phyloP scores from a whole-genome alignment of 2,329 filamentous ascomycete genomes.

The Mycocentrospora acerina region DNA sequence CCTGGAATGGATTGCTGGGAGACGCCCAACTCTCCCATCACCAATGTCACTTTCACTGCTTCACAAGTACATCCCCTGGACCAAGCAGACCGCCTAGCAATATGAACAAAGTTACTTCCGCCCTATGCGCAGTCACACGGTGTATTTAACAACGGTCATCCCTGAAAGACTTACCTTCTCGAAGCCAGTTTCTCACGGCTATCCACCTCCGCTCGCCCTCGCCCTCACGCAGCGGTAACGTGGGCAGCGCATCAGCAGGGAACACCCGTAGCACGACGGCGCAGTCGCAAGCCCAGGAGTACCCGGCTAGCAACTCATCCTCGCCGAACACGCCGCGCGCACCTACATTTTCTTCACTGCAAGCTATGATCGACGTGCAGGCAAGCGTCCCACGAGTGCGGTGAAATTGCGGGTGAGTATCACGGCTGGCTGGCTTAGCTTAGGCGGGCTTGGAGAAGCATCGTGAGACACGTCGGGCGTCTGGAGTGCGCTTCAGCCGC shows the following conservation, averaged over 20 bases:
- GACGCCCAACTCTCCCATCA: too few species aligned
- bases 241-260: too few species aligned
- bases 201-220: slow-evolving; percentile 10
- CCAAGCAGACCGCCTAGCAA: too few species aligned
- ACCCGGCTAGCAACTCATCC: slow-evolving; percentile 6
- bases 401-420: slow-evolving; percentile 16
- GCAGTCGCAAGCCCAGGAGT: slow-evolving; percentile 5
- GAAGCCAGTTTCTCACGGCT: slow-evolving; percentile 23
- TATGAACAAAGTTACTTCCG: too few species aligned
- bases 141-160: slow-evolving; percentile 20
- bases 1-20: too few species aligned
- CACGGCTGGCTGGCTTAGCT: too few species aligned
- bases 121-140: slow-evolving; percentile 18
- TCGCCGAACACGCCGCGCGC: slow-evolving; percentile 7
- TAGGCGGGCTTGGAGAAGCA: slow-evolving; percentile 8
- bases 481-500: slow-evolving; percentile 13
- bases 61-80: too few species aligned
- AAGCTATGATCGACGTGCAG: slow-evolving; percentile 7
- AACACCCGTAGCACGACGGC: slow-evolving; percentile 8
- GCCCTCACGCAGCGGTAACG: slow-evolving; percentile 9
- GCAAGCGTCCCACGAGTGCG: slow-evolving; percentile 6
- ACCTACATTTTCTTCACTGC: slow-evolving; percentile 7
- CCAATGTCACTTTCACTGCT: too few species aligned
- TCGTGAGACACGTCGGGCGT: slow-evolving; percentile 18
- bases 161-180: slow-evolving; percentile 18